A percentile compares a stretch with the other conserved stretches of the same genome.
Conservation (phyloP, 345 rosid species). For the Nephelium lappaceum region DNA sequence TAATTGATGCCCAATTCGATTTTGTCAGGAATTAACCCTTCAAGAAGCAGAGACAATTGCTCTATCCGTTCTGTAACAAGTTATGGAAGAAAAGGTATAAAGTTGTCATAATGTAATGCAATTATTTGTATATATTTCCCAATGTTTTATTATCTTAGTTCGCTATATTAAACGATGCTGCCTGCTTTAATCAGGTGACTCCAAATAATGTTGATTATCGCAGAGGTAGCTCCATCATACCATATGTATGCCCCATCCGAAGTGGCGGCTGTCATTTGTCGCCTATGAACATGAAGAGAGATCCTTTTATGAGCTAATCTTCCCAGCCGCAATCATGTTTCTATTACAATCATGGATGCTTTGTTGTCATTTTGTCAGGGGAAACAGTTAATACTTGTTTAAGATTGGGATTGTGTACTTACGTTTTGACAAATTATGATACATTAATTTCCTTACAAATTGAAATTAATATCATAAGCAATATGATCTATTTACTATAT, state of each 20-base stretch:
- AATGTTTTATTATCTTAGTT: background rate
- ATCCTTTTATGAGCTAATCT: background rate
- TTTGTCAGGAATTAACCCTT: constrained; percentile 70
- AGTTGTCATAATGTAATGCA: background rate
- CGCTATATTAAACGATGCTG: too few relatives aligned
- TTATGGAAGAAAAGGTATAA: constrained; percentile 94
- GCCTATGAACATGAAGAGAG: constrained; percentile 48
- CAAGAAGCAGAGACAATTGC: constrained; percentile 91
- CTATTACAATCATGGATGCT: background rate
- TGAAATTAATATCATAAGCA: too few relatives aligned
- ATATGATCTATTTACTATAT: too few relatives aligned
- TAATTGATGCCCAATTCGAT: background rate
- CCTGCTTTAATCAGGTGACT: constrained; percentile 62
- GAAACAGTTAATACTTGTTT: constrained; percentile 22
- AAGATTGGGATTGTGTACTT: constrained; percentile 15
- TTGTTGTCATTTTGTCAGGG: constrained; percentile 10
- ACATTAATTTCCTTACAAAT: too few relatives aligned
- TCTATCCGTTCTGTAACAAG: constrained; percentile 90
- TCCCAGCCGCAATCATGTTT: background rate
- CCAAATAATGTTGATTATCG: constrained; percentile 96
- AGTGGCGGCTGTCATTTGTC: constrained; percentile 86
- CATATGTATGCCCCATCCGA: constrained; percentile 90
- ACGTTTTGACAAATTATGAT: too few relatives aligned
- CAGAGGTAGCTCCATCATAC: constrained; percentile 81
- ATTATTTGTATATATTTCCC: background rate